Evolutionary conservation across 2,329 filamentous ascomycete genomes (phyloP), one percentile per base, ranked within the genome.

Genomic region (Arthrinium puccinioides): DNA sequence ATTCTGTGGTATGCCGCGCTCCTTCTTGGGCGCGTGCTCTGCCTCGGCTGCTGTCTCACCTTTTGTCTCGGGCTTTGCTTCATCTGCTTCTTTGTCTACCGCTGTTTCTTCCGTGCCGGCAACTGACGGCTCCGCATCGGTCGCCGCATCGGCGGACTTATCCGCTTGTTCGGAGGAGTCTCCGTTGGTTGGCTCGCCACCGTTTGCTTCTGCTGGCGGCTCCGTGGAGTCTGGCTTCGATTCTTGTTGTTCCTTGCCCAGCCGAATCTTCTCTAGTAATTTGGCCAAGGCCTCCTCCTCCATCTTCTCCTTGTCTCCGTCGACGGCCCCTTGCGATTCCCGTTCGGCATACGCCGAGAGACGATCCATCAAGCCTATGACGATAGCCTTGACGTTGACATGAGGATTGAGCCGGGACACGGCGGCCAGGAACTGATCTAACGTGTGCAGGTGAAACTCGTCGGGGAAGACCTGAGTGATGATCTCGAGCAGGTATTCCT

Each of bases 381-480:
- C 90, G 40, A 98, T 98, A 32, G 86, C 85, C 66, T 98, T 98
- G 64, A 98, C 82, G 50, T 98, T 95, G 53, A 98, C 92, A 54
- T 97, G 87, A 0, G 90, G 92, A 53, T 98, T 96, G 25, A 98
- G 71, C 40, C 90, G 76, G 11, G 90, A 87, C 23, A 95, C 94
- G 6, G 92, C 92, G 8, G 84, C 92, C 23, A 98, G 78, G 59
- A 98, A 87, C 57, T 96, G 84, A 56, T 97, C 92, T 21, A 98
- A 76, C 0, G 92, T 98, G 57, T 98, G 89, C 16, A 98, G 77
- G 62, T 98, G 94, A 59, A 90, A 98, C 57, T 98, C 92, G 63
- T 98, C 92, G 1, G 92, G 92, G 67, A 98, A 98, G 36, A 97
- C 92, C 62, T 98, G 94, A 5, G 90, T 98, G 48, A 98, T 94